A percentile compares a stretch with the other conserved stretches of the same genome.
These are phyloP conservation scores for Davidsoniella australis DNA, from an alignment of 2,329 filamentous ascomycete species.

Conservation along the genomic window DNA sequence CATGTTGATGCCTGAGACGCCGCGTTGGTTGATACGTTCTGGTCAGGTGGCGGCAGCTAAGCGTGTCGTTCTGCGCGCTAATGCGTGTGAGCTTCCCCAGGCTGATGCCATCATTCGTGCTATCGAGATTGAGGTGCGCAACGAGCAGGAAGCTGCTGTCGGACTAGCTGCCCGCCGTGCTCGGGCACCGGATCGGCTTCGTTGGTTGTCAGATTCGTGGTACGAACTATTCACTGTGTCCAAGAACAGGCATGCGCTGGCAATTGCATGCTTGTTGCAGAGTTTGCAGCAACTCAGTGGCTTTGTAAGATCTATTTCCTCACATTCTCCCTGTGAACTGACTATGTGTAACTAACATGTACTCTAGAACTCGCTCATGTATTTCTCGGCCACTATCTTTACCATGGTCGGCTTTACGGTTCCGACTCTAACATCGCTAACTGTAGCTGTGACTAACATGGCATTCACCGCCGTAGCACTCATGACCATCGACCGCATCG, in stretches of 20 bases:
- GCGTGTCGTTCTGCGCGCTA: constrained; percentile 44
- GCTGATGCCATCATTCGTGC: constrained; percentile 45
- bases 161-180: constrained; percentile 23
- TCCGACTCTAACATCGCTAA: constrained; percentile 64
- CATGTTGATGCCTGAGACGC: constrained; percentile 67
- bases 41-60: constrained; percentile 45
- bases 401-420: constrained; percentile 58
- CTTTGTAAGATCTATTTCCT: constrained; percentile 36
- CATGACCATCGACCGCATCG: constrained; percentile 60
- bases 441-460: constrained; percentile 71
- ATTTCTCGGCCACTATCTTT: constrained; percentile 75
- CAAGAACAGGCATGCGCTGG: constrained; percentile 57
- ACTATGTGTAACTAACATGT: not conserved
- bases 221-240: constrained; percentile 36
- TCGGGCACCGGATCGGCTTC: constrained; percentile 14
- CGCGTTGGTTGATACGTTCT: constrained; percentile 65
- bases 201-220: constrained; percentile 20
- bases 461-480: constrained; percentile 61
- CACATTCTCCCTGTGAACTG: not conserved
- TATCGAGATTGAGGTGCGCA: constrained; percentile 59
- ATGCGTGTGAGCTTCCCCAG: constrained; percentile 25
- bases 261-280: constrained; percentile 74
- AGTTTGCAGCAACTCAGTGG: constrained; percentile 78
- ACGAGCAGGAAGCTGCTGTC: constrained; percentile 36
- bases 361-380: constrained; percentile 68